Evolutionary conservation across 2,329 filamentous ascomycete genomes (phyloP), one percentile per base, ranked within the genome.

Genomic region (Xylariaceae sp.): DNA sequence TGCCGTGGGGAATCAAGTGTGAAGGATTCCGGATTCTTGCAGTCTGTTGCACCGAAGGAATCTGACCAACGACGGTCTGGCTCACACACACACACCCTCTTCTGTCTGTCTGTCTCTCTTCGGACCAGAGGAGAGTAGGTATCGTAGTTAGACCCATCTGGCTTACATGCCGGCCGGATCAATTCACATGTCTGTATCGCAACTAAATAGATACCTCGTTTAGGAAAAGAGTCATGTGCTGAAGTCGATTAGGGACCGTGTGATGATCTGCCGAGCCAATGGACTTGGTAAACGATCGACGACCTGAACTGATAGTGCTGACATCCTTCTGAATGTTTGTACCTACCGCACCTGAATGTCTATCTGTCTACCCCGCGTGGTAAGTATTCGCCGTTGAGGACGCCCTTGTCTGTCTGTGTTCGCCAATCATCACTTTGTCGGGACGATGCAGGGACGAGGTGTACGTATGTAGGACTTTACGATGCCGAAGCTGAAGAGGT

Each of bases 41-140:
- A 18, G 45, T 7, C 45, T 18, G 54, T 61, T 49, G 54, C 56
- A 61, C 39, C 23, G 55, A 57, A 63, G 56, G 61, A 61, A 61
- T 61, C 61, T 61, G 61, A 61, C 55, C 13, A 61, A 52, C 51
- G 37, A 41, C 8, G 37, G 11, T 13, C 11, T 13, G 17, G 45
- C 45, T 48, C 17, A 17, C 17, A 17, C n/a, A n/a, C n/a, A n/a
- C 49, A 49, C 57, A 30, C 23, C 23, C 23, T 30, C 23, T 17
- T 17, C 17, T 17, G 17, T 17, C n/a, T n/a, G n/a, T 23, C 23
- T 30, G 23, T 30, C 23, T 30, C 23, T 30, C 23, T 30, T 30
- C 23, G 23, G 47, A 59, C 34, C 51, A 51, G 57, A 54, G 51
- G 41, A 17, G 23, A 30, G 23, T 23, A 23, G n/a, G n/a, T 30